These are phyloP conservation scores for Schizochytrium sp. DNA, from an alignment of 108 stramenopile genomes.

Conservation along the genomic window DNA sequence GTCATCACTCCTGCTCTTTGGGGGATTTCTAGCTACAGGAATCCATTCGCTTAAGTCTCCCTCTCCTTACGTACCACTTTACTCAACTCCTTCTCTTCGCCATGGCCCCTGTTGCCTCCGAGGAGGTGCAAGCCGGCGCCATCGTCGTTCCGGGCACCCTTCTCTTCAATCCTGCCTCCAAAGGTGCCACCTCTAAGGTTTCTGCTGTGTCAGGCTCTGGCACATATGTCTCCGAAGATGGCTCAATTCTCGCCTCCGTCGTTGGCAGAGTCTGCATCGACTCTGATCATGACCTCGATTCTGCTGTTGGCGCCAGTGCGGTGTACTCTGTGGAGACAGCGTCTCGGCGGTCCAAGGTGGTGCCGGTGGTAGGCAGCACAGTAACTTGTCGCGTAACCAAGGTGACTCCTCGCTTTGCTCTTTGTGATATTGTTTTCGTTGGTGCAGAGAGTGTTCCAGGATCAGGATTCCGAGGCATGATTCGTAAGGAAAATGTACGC, in stretches of 20 bases:
- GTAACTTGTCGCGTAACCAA: constrained; percentile 36
- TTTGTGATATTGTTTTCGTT: not conserved
- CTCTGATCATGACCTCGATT: not conserved
- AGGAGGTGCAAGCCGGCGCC: constrained; percentile 7
- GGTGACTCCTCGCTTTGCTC: constrained; percentile 48
- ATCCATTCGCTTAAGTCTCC: not conserved
- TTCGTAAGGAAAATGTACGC: constrained; percentile 57
- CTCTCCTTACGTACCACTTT: not conserved
- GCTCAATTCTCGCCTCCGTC: not conserved
- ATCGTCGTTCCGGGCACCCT: constrained; percentile 39
- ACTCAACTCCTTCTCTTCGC: not conserved
- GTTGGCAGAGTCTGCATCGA: not conserved
- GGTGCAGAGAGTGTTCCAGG: constrained; percentile 24
- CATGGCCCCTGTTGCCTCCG: not conserved
- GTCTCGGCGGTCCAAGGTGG: not conserved
- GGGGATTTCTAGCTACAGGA: too few species aligned
- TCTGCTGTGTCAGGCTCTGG: constrained; percentile 18
- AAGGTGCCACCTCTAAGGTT: not conserved
- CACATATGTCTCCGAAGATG: not conserved
- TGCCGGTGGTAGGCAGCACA: constrained; percentile 6
- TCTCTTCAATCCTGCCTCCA: not conserved
- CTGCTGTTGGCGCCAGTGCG: not conserved
- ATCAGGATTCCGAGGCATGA: constrained; percentile 19
- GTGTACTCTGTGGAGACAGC: constrained; percentile 3
- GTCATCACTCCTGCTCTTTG: too few species aligned